phyloP scores from a whole-genome alignment of 768 basidiomycete species.

The Pulveroboletus sp. region DNA sequence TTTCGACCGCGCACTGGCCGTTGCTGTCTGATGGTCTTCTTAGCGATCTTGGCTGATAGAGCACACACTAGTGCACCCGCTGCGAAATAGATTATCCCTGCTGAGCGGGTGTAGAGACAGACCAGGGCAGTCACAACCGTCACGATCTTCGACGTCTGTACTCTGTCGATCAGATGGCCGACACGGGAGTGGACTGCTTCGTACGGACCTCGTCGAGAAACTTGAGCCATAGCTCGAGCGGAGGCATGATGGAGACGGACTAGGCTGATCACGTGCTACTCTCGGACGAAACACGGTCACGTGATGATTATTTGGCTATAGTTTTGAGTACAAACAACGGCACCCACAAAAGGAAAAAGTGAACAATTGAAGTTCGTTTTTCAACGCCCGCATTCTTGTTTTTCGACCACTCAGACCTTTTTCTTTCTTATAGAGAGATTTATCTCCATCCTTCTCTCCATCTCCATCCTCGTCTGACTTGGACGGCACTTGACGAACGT shows the following conservation, averaged over 20 bases:
- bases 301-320: slow-evolving; percentile 30
- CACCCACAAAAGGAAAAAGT: slow-evolving; percentile 19
- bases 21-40: slow-evolving; percentile 57
- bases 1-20: slow-evolving; percentile 50
- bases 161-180: slow-evolving; percentile 1
- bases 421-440: slow-evolving; percentile 6
- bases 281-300: slow-evolving; percentile 27
- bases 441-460: slow-evolving; percentile 3
- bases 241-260: neutral
- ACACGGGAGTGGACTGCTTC: neutral
- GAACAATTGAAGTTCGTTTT: slow-evolving; percentile 28
- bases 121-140: slow-evolving; percentile 43
- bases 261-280: slow-evolving; percentile 6
- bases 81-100: slow-evolving; percentile 56
- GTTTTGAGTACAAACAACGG: slow-evolving; percentile 26
- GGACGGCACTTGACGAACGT: slow-evolving; percentile 11
- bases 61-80: slow-evolving; percentile 54
- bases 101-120: slow-evolving; percentile 58
- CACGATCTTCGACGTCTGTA: slow-evolving; percentile 60
- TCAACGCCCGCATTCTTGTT: slow-evolving; percentile 22
- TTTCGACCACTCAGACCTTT: neutral
- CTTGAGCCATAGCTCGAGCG: slow-evolving; percentile 21
- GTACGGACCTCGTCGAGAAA: slow-evolving; percentile 32
- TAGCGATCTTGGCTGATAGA: slow-evolving; percentile 56
- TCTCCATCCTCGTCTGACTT: slow-evolving; percentile 14